phyloP scores from a whole-genome alignment of 495 filamentous ascomycete species.

The Alectoria sarmentosa region DNA sequence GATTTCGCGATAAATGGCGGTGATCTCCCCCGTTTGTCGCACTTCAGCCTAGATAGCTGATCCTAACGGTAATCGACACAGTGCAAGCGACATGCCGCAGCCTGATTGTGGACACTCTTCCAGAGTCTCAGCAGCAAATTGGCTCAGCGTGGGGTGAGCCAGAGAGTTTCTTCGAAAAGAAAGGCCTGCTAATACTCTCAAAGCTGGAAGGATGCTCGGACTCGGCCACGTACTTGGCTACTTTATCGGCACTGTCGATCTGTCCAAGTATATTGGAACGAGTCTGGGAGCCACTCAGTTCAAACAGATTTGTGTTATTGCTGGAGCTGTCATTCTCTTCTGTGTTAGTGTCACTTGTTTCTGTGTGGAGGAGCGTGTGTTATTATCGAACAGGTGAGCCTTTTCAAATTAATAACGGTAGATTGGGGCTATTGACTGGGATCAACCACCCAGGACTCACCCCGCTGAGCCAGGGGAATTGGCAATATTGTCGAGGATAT shows the following conservation, averaged over 20 bases:
- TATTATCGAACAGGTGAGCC: constrained; percentile 59
- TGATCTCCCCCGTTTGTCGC: too few relatives aligned
- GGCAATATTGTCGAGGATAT: constrained; percentile 39
- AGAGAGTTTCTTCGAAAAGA: not conserved
- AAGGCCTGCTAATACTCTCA: too few relatives aligned
- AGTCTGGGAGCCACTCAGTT: constrained; percentile 81
- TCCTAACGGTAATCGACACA: too few relatives aligned
- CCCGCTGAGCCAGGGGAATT: constrained; percentile 31
- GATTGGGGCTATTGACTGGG: not conserved
- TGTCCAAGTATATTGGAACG: constrained; percentile 65
- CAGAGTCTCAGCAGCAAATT: constrained; percentile 77
- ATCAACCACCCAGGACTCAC: not conserved
- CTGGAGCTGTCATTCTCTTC: constrained; percentile 59
- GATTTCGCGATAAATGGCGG: constrained; percentile 94
- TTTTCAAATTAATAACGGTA: not conserved
- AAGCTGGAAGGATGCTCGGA: constrained; percentile 80
- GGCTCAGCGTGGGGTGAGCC: constrained; percentile 82
- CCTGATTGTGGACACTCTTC: constrained; percentile 86
- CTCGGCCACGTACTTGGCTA: constrained; percentile 84
- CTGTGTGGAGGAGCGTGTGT: constrained; percentile 73
- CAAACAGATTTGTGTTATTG: constrained; percentile 83
- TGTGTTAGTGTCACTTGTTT: constrained; percentile 68
- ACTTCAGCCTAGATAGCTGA: too few relatives aligned
- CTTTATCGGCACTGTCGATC: constrained; percentile 72
- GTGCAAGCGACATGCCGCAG: constrained; percentile 83